These are phyloP conservation scores for Pyrenophora teres DNA, from an alignment of 2,329 filamentous ascomycete genomes.

Conservation along the genomic window DNA sequence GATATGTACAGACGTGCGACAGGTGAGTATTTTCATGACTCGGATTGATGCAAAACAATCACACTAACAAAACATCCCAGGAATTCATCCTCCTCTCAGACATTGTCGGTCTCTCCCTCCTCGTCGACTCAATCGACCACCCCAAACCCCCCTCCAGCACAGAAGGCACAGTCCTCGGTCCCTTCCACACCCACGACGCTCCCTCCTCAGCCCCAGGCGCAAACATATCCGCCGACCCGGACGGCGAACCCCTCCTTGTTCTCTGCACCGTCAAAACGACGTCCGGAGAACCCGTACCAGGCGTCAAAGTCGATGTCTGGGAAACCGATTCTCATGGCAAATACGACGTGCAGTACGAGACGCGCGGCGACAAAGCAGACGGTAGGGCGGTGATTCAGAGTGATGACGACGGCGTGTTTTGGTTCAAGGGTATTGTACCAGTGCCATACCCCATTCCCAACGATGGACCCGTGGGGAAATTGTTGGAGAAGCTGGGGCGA, in stretches of 20 bases:
- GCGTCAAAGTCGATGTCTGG: conserved; percentile 80
- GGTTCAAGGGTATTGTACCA: conserved; percentile 83
- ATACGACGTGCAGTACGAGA: conserved; percentile 79
- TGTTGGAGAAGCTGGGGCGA: conserved; percentile 35
- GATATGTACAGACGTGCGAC: conserved; percentile 73
- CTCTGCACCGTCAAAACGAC: conserved; percentile 74
- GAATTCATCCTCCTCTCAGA: conserved; percentile 85
- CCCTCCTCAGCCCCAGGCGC: conserved; percentile 61
- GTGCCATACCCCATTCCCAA: conserved; percentile 85
- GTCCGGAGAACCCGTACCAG: conserved; percentile 63
- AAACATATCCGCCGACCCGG: conserved; percentile 69
- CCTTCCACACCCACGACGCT: conserved; percentile 83
- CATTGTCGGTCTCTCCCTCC: conserved; percentile 75
- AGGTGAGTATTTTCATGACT: conserved; percentile 51
- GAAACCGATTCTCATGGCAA: conserved; percentile 80
- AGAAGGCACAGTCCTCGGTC: conserved; percentile 79
- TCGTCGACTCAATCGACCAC: conserved; percentile 83
- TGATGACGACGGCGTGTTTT: conserved; percentile 75
- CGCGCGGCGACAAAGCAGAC: conserved; percentile 64
- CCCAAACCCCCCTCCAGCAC: conserved; percentile 73
- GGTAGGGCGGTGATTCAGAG: conserved; percentile 72
- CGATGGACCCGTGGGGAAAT: conserved; percentile 70
- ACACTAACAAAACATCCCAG: conserved; percentile 40
- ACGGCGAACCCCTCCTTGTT: conserved; percentile 72
- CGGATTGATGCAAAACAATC: no score